Evolutionary conservation across 495 filamentous ascomycete genomes (phyloP).

Genomic region (Daldinia vernicosa): DNA sequence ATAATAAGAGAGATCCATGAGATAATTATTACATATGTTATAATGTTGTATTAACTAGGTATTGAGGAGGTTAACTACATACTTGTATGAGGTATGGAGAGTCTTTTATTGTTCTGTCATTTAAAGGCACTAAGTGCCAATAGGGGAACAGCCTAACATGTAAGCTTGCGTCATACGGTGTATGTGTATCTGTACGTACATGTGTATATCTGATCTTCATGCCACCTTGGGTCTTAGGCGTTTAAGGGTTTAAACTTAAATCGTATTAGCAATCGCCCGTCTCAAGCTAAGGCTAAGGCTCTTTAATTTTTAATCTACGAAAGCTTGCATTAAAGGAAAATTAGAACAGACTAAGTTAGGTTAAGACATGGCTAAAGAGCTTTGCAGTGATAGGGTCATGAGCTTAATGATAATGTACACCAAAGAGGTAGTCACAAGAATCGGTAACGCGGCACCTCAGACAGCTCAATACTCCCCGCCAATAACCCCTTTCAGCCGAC

Average conservation of each 20-base stretch:
- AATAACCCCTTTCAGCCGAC: constrained; percentile 26
- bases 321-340: neutral
- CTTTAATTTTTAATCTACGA: constrained; percentile 1
- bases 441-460: constrained; percentile 21
- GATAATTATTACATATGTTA: too few species aligned
- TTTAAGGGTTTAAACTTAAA: constrained; percentile 27
- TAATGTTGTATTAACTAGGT: too few species aligned
- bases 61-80: neutral
- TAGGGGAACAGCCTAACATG: constrained; percentile 10
- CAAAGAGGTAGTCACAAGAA: constrained; percentile 19
- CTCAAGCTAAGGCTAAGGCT: constrained; percentile 1
- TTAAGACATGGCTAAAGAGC: neutral
- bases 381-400: constrained; percentile 5
- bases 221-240: constrained; percentile 13
- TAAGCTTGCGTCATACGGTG: constrained; percentile 39
- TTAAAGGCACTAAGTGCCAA: constrained; percentile 7
- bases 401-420: constrained; percentile 11
- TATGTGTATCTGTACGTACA: neutral
- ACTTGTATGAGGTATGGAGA: neutral
- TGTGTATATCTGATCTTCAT: constrained; percentile 24
- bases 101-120: constrained; percentile 30
- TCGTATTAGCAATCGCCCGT: constrained; percentile 17
- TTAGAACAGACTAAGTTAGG: neutral
- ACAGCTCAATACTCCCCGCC: constrained; percentile 23
- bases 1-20: neutral